A percentile compares a stretch with the other conserved stretches of the same genome.
These are phyloP conservation scores for Coccomyxa subellipsoidea DNA, from an alignment of 163 green algal species.

Conservation along the genomic window DNA sequence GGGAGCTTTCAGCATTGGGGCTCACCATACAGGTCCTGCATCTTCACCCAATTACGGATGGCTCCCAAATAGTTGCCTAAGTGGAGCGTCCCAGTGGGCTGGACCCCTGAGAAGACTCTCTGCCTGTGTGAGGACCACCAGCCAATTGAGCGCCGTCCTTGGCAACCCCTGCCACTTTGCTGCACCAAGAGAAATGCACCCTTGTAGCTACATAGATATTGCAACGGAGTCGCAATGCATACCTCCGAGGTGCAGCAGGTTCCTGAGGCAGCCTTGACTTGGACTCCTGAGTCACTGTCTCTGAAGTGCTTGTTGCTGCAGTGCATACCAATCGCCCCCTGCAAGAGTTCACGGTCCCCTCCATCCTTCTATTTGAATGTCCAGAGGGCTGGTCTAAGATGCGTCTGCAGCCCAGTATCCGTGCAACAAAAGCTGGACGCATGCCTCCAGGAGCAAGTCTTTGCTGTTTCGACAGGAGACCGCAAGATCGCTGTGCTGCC, in stretches of 20 bases:
- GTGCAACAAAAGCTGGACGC: neutral
- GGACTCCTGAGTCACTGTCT: neutral
- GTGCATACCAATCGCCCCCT: neutral
- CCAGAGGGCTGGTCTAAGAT: neutral
- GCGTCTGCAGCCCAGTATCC: neutral
- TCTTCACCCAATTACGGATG: conserved; percentile 92
- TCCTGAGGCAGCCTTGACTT: neutral
- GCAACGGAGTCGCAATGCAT: neutral
- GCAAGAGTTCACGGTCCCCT: neutral
- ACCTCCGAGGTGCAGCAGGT: neutral
- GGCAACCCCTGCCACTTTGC: too few relatives aligned
- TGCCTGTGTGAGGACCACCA: conserved; percentile 44
- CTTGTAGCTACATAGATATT: too few relatives aligned
- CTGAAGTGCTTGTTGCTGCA: neutral
- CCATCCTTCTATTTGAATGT: neutral
- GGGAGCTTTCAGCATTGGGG: neutral
- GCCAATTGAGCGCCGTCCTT: too few relatives aligned
- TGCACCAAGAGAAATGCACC: too few relatives aligned
- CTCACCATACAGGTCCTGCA: conserved; percentile 89
- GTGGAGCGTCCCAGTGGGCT: conserved; percentile 94
- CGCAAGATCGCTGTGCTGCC: neutral
- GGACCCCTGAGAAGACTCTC: conserved; percentile 92
- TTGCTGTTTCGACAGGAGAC: neutral
- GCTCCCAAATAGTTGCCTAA: conserved; percentile 98
- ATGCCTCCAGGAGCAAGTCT: neutral